Conservation (phyloP, 805 yeast species). For the Suhomyces xylopsoci region DNA sequence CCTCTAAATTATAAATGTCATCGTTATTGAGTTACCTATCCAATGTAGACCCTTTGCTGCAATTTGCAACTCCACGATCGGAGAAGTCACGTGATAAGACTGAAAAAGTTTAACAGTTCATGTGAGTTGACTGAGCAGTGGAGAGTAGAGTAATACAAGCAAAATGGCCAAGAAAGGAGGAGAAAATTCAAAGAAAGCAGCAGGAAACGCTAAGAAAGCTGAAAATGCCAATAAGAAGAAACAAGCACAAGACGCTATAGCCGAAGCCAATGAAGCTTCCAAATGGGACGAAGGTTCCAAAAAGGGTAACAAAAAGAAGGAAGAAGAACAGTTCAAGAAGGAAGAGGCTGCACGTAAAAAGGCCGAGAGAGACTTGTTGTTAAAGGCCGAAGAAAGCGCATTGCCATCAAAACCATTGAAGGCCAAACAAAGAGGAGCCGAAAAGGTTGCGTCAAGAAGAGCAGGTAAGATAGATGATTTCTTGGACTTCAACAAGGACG, state of each 20-base stretch:
- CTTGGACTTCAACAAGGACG: conserved; percentile 49
- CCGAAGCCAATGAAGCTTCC: conserved; percentile 54
- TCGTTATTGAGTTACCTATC: not conserved
- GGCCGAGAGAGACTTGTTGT: conserved; percentile 72
- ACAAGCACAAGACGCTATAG: conserved; percentile 45
- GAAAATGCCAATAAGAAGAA: conserved; percentile 59
- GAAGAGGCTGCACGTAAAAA: conserved; percentile 77
- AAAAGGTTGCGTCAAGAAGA: conserved; percentile 59
- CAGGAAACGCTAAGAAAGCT: conserved; percentile 66
- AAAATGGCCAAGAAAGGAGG: conserved; percentile 47
- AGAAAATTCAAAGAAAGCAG: conserved; percentile 55
- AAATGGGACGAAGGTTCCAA: conserved; percentile 74
- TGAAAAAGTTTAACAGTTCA: not conserved
- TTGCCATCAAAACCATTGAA: conserved; percentile 55
- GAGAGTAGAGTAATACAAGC: not conserved
- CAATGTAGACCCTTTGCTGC: not conserved
- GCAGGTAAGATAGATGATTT: conserved; percentile 68
- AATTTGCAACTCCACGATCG: not conserved
- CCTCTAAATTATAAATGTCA: conserved; percentile 12
- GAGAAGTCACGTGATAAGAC: not conserved
- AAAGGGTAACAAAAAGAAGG: conserved; percentile 66
- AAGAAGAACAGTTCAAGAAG: conserved; percentile 62
- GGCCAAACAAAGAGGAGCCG: conserved; percentile 62
- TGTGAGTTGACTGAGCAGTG: not conserved
- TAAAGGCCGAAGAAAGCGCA: conserved; percentile 62